phyloP scores from a whole-genome alignment of 176 grass and related monocot species.

The Elymus sibiricus region DNA sequence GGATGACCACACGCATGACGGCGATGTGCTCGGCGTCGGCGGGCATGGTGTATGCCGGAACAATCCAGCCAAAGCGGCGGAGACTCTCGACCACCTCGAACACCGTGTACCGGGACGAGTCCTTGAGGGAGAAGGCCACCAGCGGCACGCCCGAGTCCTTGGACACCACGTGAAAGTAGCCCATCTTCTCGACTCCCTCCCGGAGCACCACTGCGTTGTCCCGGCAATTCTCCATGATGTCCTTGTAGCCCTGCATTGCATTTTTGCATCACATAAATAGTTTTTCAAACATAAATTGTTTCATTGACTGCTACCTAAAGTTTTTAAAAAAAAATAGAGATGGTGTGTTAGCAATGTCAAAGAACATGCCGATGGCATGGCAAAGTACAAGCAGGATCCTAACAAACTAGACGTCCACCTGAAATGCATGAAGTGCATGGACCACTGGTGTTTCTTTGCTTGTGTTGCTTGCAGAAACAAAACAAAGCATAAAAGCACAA shows the following conservation, averaged over 20 bases:
- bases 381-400: not conserved
- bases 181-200: conserved; percentile 60
- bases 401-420: not conserved
- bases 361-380: conserved; percentile 3
- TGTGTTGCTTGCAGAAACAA: not conserved
- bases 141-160: conserved; percentile 72
- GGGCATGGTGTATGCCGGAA: conserved; percentile 82
- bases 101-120: conserved; percentile 52
- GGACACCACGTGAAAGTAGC: conserved; percentile 64
- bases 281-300: no score
- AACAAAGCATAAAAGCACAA: not conserved
- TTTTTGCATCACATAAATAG: not conserved
- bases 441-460: not conserved
- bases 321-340: not conserved
- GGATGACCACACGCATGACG: conserved; percentile 69
- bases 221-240: conserved; percentile 76
- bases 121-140: conserved; percentile 70
- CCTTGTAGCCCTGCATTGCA: conserved; percentile 53
- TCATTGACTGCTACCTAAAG: no score
- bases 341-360: not conserved
- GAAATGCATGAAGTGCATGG: not conserved
- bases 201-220: conserved; percentile 56
- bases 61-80: conserved; percentile 79
- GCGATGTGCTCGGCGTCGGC: conserved; percentile 59
- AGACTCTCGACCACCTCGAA: conserved; percentile 73